Percentiles rank a stretch among this genome's conserved stretches.
Evolutionary conservation across 306 rosid species (phyloP).

Genomic region (Fragaria iinumae): DNA sequence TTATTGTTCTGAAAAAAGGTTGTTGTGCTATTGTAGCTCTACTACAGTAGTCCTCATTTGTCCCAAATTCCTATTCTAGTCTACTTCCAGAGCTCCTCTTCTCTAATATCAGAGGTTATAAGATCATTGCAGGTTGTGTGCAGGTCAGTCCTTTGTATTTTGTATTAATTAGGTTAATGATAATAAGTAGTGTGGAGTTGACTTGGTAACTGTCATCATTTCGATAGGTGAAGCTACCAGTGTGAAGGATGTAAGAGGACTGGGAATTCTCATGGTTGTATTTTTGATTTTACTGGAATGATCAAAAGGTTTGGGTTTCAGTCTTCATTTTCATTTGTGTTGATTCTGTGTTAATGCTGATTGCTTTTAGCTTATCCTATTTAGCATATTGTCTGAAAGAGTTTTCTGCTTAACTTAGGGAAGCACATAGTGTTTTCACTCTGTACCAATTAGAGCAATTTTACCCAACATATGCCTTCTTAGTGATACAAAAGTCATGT

Average conservation of each 20-base stretch:
- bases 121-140: neutral
- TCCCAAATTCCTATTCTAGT: neutral
- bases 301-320: slow-evolving; percentile 34
- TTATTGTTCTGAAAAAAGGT: neutral
- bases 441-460: neutral
- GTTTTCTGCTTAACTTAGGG: neutral
- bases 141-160: neutral
- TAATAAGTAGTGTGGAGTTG: slow-evolving; percentile 3
- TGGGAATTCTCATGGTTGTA: slow-evolving; percentile 61
- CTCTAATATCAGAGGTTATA: neutral
- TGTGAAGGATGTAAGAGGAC: slow-evolving; percentile 52
- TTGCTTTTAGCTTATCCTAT: neutral
- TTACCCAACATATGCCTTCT: neutral
- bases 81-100: neutral
- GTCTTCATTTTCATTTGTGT: neutral
- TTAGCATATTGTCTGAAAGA: neutral
- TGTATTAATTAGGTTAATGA: neutral
- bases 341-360: neutral
- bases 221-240: slow-evolving; percentile 60
- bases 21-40: neutral
- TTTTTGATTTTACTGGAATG: slow-evolving; percentile 75
- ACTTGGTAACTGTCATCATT: slow-evolving; percentile 8
- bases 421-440: neutral
- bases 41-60: neutral
- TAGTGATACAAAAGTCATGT: neutral